Evolutionary conservation across 2,329 filamentous ascomycete genomes (phyloP).

Genomic region (Cordyceps cicadae): DNA sequence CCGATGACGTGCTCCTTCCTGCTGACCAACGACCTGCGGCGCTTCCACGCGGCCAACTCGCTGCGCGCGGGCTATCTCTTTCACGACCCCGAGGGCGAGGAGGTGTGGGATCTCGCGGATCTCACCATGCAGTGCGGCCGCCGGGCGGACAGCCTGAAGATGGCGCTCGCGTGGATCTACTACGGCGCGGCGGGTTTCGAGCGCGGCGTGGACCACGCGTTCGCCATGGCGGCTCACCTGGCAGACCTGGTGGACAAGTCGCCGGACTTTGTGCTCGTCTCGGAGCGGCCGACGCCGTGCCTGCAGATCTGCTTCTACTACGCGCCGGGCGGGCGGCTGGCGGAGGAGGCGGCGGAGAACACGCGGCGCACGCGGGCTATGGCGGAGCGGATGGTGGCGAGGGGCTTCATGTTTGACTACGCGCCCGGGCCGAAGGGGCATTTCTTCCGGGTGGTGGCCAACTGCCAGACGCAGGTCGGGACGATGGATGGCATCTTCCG

Average conservation of each 20-base stretch:
- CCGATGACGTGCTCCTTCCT: constrained; percentile 89
- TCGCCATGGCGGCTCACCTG: constrained; percentile 61
- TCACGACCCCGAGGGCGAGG: constrained; percentile 46
- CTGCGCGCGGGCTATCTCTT: constrained; percentile 81
- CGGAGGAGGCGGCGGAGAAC: constrained; percentile 34
- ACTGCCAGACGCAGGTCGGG: constrained; percentile 42
- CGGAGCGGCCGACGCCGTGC: constrained; percentile 71
- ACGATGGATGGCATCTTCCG: constrained; percentile 47
- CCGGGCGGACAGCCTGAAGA: constrained; percentile 74
- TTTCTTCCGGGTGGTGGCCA: constrained; percentile 52
- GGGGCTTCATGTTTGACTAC: constrained; percentile 55
- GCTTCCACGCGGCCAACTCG: constrained; percentile 78
- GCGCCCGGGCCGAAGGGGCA: constrained; percentile 46
- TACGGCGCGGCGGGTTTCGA: constrained; percentile 71
- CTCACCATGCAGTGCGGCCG: constrained; percentile 90
- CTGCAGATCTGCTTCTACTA: constrained; percentile 95
- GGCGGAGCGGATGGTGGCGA: constrained; percentile 36
- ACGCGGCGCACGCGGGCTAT: constrained; percentile 41
- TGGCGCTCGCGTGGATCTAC: constrained; percentile 83
- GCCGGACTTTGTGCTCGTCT: constrained; percentile 61
- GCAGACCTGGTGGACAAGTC: constrained; percentile 47
- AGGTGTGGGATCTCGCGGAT: constrained; percentile 84
- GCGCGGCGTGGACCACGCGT: constrained; percentile 61
- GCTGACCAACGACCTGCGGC: constrained; percentile 63
- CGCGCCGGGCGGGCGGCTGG: constrained; percentile 45